Conservation (phyloP, 108 stramenopile species). For the Epithemia pelagica region DNA sequence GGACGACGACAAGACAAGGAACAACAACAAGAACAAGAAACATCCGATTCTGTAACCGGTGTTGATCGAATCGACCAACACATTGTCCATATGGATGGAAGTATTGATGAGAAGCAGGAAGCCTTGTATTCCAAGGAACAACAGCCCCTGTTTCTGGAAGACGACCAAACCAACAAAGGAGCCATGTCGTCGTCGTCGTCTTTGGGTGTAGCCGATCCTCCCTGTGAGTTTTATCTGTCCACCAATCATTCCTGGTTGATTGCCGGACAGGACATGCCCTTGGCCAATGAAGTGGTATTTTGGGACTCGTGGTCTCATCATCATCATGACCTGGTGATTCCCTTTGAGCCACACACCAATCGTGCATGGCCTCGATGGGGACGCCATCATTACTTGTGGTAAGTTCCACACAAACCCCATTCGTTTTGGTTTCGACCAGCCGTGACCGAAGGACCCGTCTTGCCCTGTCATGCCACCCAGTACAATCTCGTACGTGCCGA, state of each 20-base stretch:
- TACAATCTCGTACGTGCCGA: not conserved
- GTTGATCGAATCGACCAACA: no score
- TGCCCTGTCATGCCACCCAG: not conserved
- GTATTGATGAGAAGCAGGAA: no score
- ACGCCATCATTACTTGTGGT: not conserved
- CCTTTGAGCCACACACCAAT: not conserved
- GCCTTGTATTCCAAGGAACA: no score
- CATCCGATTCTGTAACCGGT: no score
- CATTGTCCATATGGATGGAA: no score
- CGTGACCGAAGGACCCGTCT: not conserved
- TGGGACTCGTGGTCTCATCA: not conserved
- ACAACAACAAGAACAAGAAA: no score
- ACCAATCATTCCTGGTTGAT: not conserved
- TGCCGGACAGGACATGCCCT: not conserved
- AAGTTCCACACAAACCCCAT: not conserved
- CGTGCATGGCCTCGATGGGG: not conserved
- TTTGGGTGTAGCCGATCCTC: not conserved
- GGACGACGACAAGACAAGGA: no score
- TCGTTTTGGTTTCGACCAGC: not conserved
- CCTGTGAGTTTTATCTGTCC: not conserved
- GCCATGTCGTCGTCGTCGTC: not conserved
- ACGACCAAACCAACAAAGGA: no score
- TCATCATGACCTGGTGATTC: no score
- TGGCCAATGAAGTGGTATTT: not conserved
- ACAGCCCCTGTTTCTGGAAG: no score